Evolutionary conservation across 805 yeast genomes (phyloP), one percentile per base, ranked within the genome.

Genomic region (Cyberlindnera mississippiensis): DNA sequence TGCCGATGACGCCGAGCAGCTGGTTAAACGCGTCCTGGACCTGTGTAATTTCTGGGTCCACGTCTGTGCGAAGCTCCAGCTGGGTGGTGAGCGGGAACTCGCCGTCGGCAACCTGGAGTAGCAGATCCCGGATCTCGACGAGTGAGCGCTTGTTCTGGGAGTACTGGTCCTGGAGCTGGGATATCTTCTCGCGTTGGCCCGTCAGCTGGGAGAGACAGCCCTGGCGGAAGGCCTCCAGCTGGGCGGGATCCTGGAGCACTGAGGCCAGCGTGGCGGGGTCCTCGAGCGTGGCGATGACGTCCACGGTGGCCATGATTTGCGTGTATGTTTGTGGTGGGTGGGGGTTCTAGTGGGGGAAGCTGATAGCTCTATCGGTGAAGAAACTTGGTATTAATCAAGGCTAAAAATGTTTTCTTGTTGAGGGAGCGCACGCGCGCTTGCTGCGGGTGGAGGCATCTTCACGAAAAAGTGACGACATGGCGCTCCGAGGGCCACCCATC

Each of bases 1-100:
- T 20, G 83, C 80, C 53, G 86, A 85, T 75, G 59, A 85, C 95
- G 56, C 82, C 88, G 86, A 86, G 84, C 96, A 87, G 87, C 17
- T 85, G 77, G 62, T 87, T 87, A 56, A 87, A 85, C 7, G 93
- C 82, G 18, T 36, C 77, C 60, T 87, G 86, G 56, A 86, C 87
- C 57, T 81, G 82, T 44, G 80, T 70, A 48, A 86, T 85, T 58
- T 84, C 91, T 2, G 93, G 88, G 60, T 85, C 89, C 43, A 76
- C 70, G 58, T 84, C 90, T 32, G 75, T 79, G 19, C 77, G 72
- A 1, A 46, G 42, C 9, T 35, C 41, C 13, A 85, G 87, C 55
- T 81, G 80, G 26, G 85, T 89, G 55, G 82, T 82, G 50, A 82
- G 83, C 18, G 86, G 74, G 55, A 86, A 70, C 57, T 86, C 95